These are phyloP conservation scores for Irineochytrium annulatum DNA, from an alignment of 192 early-diverging fungal species.

Conservation along the genomic window DNA sequence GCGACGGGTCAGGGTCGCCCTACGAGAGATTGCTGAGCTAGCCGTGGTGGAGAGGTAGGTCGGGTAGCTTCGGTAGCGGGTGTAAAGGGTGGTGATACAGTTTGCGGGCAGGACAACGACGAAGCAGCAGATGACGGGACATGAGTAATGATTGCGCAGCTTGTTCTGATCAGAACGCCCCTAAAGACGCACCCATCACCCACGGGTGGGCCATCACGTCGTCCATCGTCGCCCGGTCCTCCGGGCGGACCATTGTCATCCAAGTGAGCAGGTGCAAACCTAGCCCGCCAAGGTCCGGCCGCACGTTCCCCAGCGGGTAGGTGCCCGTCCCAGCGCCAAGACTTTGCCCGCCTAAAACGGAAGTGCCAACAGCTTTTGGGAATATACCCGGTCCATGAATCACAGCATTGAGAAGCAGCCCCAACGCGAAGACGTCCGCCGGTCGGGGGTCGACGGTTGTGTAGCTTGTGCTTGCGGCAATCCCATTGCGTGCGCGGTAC, in stretches of 20 bases:
- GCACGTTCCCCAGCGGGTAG: not conserved
- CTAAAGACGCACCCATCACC: slow-evolving; percentile 1
- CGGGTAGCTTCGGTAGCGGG: no score
- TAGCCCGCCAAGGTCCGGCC: slow-evolving; percentile 7
- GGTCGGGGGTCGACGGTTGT: not conserved
- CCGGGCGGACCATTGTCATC: slow-evolving; percentile 14
- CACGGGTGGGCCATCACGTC: slow-evolving; percentile 19
- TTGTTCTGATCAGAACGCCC: no score
- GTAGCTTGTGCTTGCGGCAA: no score
- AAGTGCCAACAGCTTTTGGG: not conserved
- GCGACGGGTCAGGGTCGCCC: no score
- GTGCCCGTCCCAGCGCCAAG: not conserved
- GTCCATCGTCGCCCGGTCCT: slow-evolving; percentile 1
- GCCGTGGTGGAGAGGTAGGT: no score
- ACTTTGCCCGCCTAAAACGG: no score
- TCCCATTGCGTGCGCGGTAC: not conserved
- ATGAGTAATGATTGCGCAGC: no score
- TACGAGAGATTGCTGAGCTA: no score
- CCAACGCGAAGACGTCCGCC: slow-evolving; percentile 21
- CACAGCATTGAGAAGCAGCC: slow-evolving; percentile 12
- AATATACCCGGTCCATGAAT: slow-evolving; percentile 1
- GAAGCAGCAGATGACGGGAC: no score
- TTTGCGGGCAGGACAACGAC: no score
- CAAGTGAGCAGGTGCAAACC: slow-evolving; percentile 13
- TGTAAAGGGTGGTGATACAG: no score